phyloP scores from a whole-genome alignment of 352 stramenopile genomes.

The Globisporangium carolinianum region DNA sequence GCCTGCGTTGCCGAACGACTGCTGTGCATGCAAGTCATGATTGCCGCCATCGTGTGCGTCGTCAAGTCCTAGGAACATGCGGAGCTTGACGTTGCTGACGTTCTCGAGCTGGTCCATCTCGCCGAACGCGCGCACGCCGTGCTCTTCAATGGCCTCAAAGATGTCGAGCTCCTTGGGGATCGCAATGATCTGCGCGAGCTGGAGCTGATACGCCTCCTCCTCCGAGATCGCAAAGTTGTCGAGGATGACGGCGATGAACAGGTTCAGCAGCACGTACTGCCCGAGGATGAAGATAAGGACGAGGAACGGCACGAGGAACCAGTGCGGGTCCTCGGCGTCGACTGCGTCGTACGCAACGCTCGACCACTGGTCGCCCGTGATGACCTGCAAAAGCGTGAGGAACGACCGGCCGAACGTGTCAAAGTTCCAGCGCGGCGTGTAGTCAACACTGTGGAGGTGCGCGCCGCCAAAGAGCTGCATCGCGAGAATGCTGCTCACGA shows the following conservation, averaged over 20 bases:
- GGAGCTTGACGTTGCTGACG: slow-evolving; percentile 72
- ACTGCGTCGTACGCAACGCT: slow-evolving; percentile 71
- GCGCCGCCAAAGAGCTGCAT: slow-evolving; percentile 73
- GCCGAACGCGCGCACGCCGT: slow-evolving; percentile 63
- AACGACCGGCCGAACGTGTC: slow-evolving; percentile 66
- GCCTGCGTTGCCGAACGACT: neutral
- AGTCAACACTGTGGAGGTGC: slow-evolving; percentile 32
- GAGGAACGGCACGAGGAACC: slow-evolving; percentile 68
- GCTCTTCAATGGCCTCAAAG: slow-evolving; percentile 77
- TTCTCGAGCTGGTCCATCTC: slow-evolving; percentile 79
- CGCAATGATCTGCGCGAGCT: slow-evolving; percentile 75
- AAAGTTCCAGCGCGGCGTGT: slow-evolving; percentile 72
- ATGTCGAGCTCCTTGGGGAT: slow-evolving; percentile 80
- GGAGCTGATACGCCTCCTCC: slow-evolving; percentile 77
- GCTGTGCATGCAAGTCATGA: slow-evolving; percentile 1
- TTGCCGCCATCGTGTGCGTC: slow-evolving; percentile 1
- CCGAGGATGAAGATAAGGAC: slow-evolving; percentile 70
- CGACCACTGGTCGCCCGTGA: slow-evolving; percentile 74
- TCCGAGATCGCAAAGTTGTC: slow-evolving; percentile 80
- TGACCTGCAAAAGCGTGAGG: slow-evolving; percentile 70
- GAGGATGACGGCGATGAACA: slow-evolving; percentile 81
- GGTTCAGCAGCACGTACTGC: slow-evolving; percentile 74
- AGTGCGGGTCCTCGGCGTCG: slow-evolving; percentile 54
- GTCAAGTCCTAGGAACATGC: slow-evolving; percentile 70
- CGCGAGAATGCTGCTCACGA: slow-evolving; percentile 65